Percentiles rank a stretch among this genome's conserved stretches.
Evolutionary conservation across 768 basidiomycete genomes (phyloP).

Genomic region (Termitomyces eurrhizus): DNA sequence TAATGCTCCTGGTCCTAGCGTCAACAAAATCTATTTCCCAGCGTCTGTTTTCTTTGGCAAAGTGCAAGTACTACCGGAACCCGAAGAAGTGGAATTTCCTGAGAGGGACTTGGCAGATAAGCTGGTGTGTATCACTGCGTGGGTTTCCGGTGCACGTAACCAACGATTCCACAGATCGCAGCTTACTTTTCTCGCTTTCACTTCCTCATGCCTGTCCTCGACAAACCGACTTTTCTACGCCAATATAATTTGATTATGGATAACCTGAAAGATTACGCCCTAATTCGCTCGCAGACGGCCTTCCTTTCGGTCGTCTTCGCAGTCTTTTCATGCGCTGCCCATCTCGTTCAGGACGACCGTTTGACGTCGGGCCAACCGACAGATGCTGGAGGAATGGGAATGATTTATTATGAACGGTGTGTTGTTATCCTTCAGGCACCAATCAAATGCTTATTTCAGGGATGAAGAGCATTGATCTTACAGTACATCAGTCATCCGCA

Average conservation of each 20-base stretch:
- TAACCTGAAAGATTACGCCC: constrained; percentile 46
- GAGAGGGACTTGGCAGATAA: constrained; percentile 84
- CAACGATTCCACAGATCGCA: constrained; percentile 53
- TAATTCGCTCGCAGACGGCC: constrained; percentile 60
- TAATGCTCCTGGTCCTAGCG: constrained; percentile 76
- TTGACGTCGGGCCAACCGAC: constrained; percentile 49
- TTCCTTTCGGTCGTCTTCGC: constrained; percentile 83
- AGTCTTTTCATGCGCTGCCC: constrained; percentile 87
- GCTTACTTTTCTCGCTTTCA: constrained; percentile 87
- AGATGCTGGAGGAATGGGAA: constrained; percentile 84
- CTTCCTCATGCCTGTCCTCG: constrained; percentile 83
- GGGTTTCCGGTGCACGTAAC: constrained; percentile 14
- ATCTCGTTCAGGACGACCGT: constrained; percentile 72
- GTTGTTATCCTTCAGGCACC: constrained; percentile 26
- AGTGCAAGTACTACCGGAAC: constrained; percentile 73
- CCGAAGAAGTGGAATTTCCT: constrained; percentile 87
- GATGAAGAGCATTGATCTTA: constrained; percentile 72
- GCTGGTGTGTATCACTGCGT: constrained; percentile 49
- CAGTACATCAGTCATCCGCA: constrained; percentile 91
- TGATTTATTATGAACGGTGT: constrained; percentile 87
- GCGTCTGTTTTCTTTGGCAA: constrained; percentile 86
- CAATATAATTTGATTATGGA: constrained; percentile 76
- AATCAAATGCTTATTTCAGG: constrained; percentile 15
- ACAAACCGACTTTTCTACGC: constrained; percentile 78
- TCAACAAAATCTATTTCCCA: constrained; percentile 86